Evolutionary conservation across 2,329 filamentous ascomycete genomes (phyloP).

Genomic region (Aspergillus brasiliensis): DNA sequence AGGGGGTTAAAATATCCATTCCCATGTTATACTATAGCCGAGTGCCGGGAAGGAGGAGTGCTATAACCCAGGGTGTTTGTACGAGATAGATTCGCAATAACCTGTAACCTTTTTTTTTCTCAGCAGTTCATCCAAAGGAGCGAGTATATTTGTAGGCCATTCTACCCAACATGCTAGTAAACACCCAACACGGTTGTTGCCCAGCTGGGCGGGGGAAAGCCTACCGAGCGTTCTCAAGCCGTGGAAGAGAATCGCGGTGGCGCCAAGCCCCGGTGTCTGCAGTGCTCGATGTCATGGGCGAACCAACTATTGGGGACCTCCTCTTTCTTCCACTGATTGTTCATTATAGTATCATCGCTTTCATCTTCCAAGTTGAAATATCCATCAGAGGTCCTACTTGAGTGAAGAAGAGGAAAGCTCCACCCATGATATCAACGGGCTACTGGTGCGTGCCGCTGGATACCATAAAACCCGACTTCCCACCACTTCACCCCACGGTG

Average conservation of each 20-base stretch:
- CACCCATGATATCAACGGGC: not conserved
- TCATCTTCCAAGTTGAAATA: not conserved
- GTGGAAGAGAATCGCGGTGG: slow-evolving; percentile 8
- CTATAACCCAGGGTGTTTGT: slow-evolving; percentile 24
- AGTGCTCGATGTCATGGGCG: slow-evolving; percentile 12
- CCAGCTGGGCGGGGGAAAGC: not conserved
- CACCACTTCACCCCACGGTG: slow-evolving; percentile 17
- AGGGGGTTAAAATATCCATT: not conserved
- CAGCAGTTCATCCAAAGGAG: not conserved
- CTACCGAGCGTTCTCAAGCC: not conserved
- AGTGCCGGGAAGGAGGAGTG: slow-evolving; percentile 14
- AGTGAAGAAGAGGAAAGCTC: not conserved
- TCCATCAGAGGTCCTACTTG: not conserved
- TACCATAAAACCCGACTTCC: not conserved
- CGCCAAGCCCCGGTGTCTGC: slow-evolving; percentile 14
- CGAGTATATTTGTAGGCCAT: not conserved
- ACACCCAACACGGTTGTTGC: not conserved
- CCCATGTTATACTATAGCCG: slow-evolving; percentile 17
- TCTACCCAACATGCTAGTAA: not conserved
- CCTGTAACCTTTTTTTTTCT: slow-evolving; percentile 8
- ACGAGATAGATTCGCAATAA: slow-evolving; percentile 25
- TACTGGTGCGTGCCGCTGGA: not conserved
- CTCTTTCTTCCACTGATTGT: not conserved
- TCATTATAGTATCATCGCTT: not conserved
- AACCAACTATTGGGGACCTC: not conserved